phyloP scores from a whole-genome alignment of 2,329 filamentous ascomycete species.

The Orbilia brochopaga region DNA sequence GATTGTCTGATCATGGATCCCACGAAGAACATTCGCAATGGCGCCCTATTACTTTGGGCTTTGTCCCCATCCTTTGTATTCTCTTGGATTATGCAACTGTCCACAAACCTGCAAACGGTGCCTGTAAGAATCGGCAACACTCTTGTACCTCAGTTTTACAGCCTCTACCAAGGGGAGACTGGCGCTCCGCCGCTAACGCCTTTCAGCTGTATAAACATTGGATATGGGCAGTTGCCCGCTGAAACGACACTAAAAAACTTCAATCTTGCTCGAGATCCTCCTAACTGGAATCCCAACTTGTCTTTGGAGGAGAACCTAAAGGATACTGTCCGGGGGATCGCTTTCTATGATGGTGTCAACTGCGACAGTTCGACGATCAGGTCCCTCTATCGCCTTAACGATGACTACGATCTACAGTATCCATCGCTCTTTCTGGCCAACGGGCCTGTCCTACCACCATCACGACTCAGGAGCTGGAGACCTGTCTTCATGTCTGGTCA shows the following conservation, averaged over 20 bases:
- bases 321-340: slow-evolving; percentile 12
- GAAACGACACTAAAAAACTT: slow-evolving; percentile 23
- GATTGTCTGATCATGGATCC: neutral
- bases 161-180: slow-evolving; percentile 19
- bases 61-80: neutral
- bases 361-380: slow-evolving; percentile 19
- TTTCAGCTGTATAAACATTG: slow-evolving; percentile 20
- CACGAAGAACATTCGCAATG: neutral
- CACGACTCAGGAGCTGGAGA: slow-evolving; percentile 20
- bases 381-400: slow-evolving; percentile 17
- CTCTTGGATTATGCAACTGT: slow-evolving; percentile 37
- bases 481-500: slow-evolving; percentile 22
- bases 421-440: slow-evolving; percentile 10
- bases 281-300: slow-evolving; percentile 9
- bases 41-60: neutral
- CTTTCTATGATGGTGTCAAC: slow-evolving; percentile 18
- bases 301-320: slow-evolving; percentile 3
- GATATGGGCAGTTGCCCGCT: slow-evolving; percentile 2
- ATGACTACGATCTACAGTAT: slow-evolving; percentile 11
- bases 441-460: neutral
- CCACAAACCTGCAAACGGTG: neutral
- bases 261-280: slow-evolving; percentile 17
- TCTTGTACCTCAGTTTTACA: neutral
- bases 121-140: neutral
- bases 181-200: neutral